Conservation (phyloP, 768 basidiomycete species). For the Tulasnella sp. region DNA sequence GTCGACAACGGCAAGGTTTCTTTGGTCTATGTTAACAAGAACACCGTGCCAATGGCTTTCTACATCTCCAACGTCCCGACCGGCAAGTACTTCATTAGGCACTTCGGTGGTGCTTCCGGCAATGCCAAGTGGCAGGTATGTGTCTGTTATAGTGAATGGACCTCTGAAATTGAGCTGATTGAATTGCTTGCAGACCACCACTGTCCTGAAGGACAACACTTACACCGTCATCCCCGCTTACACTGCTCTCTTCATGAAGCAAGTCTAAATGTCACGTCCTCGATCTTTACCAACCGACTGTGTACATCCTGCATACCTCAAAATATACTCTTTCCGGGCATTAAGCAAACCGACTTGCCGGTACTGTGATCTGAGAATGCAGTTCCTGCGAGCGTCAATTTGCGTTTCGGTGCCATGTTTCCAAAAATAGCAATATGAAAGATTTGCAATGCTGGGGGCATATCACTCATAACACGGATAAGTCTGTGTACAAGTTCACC, state of each 20-base stretch:
- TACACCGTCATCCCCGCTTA: conserved; percentile 35
- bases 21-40: conserved; percentile 48
- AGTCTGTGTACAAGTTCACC: too few relatives aligned
- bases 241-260: conserved; percentile 35
- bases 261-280: conserved; percentile 14
- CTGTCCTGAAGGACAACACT: conserved; percentile 29
- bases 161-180: not conserved
- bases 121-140: conserved; percentile 45
- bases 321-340: not conserved
- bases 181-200: conserved; percentile 27
- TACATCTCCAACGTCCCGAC: conserved; percentile 39
- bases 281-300: not conserved
- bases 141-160: conserved; percentile 26
- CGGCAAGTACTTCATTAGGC: conserved; percentile 47
- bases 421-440: too few relatives aligned
- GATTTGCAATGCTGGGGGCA: too few relatives aligned
- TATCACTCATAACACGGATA: too few relatives aligned
- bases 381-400: too few relatives aligned
- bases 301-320: not conserved
- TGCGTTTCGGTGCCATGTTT: too few relatives aligned
- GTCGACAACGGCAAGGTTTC: conserved; percentile 38
- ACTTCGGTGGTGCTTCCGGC: conserved; percentile 48
- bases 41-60: conserved; percentile 38
- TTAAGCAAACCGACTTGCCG: too few relatives aligned
- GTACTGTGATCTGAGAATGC: too few relatives aligned